Evolutionary conservation across 306 rosid species (phyloP), one percentile per base, ranked within the genome.

Genomic region (Fragaria iinumae): DNA sequence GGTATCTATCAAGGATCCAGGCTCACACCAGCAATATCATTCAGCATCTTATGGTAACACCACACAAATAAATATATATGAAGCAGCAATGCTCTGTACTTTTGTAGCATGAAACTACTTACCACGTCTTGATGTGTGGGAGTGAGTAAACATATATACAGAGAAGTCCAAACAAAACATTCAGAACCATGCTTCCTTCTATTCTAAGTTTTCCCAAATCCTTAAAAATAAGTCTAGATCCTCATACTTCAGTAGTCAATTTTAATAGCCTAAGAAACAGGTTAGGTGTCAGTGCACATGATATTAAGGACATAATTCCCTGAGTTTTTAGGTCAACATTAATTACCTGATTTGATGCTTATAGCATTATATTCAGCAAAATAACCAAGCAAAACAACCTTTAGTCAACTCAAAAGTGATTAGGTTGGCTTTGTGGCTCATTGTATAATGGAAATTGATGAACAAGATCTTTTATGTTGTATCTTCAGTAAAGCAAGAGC

Each of bases 341-440:
- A 55, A 56, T 29, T 75, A 34, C 44, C 59, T 63, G 55, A 20
- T 34, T 41, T 43, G 16, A 12, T 69, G 57, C 23, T n/a, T n/a
- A n/a, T n/a, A n/a, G 71, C 60, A 77, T 65, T 76, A 80, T 13
- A 67, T 38, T 57, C 71, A 76, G 53, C 66, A 80, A 45, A 73
- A 69, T 74, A 27, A 43, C 25, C 27, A 72, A 72, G 55, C 53
- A 71, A 80, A 79, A 2, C 39, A 69, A 88, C 90, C 91, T 88
- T 71, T 75, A 70, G 75, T 84, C 76, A 71, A 80, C 70, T 65
- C 48, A 65, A 36, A 64, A 36, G 70, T 38, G 25, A 38, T 20
- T 65, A 38, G 68, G 68, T 63, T 63, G 68, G 68, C 44, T 63
- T 20, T 65, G 25, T 32, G 25, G 27, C 69, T 57, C 55, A 73